Percentiles rank a stretch among this genome's conserved stretches.
phyloP scores from a whole-genome alignment of 805 yeast species.

The Candida tammaniensis region DNA sequence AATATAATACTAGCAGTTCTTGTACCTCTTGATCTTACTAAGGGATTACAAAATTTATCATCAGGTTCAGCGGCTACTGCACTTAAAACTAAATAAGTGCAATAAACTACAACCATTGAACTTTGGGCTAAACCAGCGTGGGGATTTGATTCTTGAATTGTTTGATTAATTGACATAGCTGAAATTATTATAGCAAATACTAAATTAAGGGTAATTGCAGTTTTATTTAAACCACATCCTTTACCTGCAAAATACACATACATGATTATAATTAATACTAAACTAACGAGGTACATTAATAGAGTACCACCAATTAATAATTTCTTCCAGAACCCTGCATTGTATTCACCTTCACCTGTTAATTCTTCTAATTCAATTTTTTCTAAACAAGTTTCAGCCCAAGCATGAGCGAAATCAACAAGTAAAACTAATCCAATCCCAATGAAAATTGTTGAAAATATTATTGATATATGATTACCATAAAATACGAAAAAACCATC shows the following conservation, averaged over 20 bases:
- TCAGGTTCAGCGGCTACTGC: slow-evolving; percentile 98
- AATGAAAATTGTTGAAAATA: slow-evolving; percentile 80
- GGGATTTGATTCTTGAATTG: slow-evolving; percentile 88
- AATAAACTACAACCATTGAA: slow-evolving; percentile 91
- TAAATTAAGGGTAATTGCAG: slow-evolving; percentile 78
- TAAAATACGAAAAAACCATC: slow-evolving; percentile 83
- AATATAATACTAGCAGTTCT: slow-evolving; percentile 82
- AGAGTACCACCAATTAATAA: slow-evolving; percentile 84
- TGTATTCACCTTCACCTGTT: slow-evolving; percentile 47
- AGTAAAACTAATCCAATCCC: slow-evolving; percentile 85
- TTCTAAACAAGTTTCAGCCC: slow-evolving; percentile 95
- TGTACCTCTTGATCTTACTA: slow-evolving; percentile 85
- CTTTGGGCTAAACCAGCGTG: slow-evolving; percentile 96
- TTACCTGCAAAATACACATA: slow-evolving; percentile 75
- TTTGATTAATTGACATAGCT: slow-evolving; percentile 70
- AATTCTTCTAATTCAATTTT: slow-evolving; percentile 77
- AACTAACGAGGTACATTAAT: slow-evolving; percentile 72
- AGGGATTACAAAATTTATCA: slow-evolving; percentile 87
- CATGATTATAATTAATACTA: slow-evolving; percentile 75
- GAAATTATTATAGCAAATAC: slow-evolving; percentile 64
- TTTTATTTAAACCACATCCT: slow-evolving; percentile 86
- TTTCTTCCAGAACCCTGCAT: slow-evolving; percentile 69
- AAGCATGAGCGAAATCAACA: slow-evolving; percentile 96
- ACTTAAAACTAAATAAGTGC: slow-evolving; percentile 85
- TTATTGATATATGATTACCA: slow-evolving; percentile 86